Base-by-base conservation (phyloP, 179 eudicot species). In the Silene vulgaris region DNA sequence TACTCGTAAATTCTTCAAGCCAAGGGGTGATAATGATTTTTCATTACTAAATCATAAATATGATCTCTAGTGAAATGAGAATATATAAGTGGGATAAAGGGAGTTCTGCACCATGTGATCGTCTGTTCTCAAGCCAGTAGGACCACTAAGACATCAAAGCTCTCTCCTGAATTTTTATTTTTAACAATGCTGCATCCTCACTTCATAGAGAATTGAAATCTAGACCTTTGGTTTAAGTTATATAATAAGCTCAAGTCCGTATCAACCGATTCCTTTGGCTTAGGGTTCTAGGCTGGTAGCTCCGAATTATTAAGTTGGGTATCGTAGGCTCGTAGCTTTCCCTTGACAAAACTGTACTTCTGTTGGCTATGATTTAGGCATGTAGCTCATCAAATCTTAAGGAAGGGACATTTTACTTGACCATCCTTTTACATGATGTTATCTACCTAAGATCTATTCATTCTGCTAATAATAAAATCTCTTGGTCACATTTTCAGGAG, bases 401-500 rank as follows among this genome's bases (percentile, higher is more conserved):
- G 6, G 16, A 54, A 54, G 16, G 19, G 19, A 54, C 59, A 54
- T 1, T 43, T 54, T 54, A 54, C n/a, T 14, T 2, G 6, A 54
- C 59, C 59, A 54, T 54, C 19, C 59, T 14, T 14, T 54, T 54
- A n/a, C 59, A 54, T 54, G 16, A 54, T 54, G 17, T 13, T 54
- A 54, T 14, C 2, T 54, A 16, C 59, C 59, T 14, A n/a, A n/a
- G 19, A n/a, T 54, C 59, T 54, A 13, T 54, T 16, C 17, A n/a
- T 37, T 68, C 54, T 67, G 59, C 0, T 20, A 45, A n/a, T 20
- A 45, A n/a, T 70, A 73, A 72, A 20, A 17, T 20, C 63, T 48
- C 71, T 16, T 59, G 57, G 57, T 54, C 59, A 28, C 9, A 30
- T 57, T 69, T 74, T 60, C 89, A 93, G 98, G 98, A 14, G 98